These are phyloP conservation scores for Arthrobotrys megalospora DNA, from an alignment of 2,329 filamentous ascomycete genomes.

Conservation along the genomic window DNA sequence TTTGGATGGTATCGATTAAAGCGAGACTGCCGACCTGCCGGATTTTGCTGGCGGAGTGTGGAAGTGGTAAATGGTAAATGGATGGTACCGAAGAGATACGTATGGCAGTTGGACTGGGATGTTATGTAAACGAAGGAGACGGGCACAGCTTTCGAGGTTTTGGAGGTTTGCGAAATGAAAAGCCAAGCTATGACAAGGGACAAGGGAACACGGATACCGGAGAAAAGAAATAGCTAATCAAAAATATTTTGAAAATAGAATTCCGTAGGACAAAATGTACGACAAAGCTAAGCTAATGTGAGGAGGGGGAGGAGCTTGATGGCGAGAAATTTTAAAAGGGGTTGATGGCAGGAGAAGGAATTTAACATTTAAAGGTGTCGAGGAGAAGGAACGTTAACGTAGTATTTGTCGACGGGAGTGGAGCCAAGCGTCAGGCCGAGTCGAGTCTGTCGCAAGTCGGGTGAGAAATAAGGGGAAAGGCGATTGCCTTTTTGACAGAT, in stretches of 20 bases:
- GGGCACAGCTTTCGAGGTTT: background rate
- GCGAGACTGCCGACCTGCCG: conserved; percentile 3
- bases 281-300: background rate
- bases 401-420: no score
- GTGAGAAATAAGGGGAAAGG: conserved; percentile 7
- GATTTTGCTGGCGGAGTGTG: background rate
- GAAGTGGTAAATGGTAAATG: background rate
- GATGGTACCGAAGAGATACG: conserved; percentile 24
- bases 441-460: conserved; percentile 3
- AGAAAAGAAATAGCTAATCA: background rate
- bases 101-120: conserved; percentile 18
- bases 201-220: background rate
- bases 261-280: conserved; percentile 3
- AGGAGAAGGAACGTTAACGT: background rate
- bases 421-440: no score
- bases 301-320: background rate
- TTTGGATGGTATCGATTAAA: background rate
- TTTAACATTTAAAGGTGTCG: background rate
- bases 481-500: background rate
- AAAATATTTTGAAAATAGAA: background rate
- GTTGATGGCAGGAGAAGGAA: background rate
- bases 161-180: background rate
- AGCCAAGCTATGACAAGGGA: background rate
- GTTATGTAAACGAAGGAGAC: background rate
- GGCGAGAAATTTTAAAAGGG: background rate